Percentiles rank a stretch among this genome's conserved stretches.
Evolutionary conservation across 1,284 basidiomycete genomes (phyloP).

Genomic region (Coniferiporia weirii): DNA sequence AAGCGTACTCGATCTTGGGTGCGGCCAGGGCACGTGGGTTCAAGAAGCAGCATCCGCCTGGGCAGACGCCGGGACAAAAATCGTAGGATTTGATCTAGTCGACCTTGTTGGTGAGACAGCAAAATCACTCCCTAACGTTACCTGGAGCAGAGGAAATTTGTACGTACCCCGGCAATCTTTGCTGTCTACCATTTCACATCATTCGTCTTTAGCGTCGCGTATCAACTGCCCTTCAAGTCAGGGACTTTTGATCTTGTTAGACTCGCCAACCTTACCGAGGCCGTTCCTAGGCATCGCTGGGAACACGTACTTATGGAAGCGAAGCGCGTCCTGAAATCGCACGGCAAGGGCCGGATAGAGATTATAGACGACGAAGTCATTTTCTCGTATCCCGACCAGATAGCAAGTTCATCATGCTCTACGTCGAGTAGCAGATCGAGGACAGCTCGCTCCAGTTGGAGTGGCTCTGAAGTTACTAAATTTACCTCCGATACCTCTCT

Average conservation of each 20-base stretch:
- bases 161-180: slow-evolving; percentile 33
- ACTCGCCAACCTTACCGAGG: slow-evolving; percentile 58
- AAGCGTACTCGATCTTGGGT: slow-evolving; percentile 65
- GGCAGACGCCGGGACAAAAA: slow-evolving; percentile 40
- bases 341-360: slow-evolving; percentile 48
- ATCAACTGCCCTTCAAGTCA: slow-evolving; percentile 52
- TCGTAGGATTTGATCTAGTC: slow-evolving; percentile 63
- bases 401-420: slow-evolving; percentile 10
- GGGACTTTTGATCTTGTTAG: slow-evolving; percentile 64
- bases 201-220: slow-evolving; percentile 38
- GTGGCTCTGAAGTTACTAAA: slow-evolving; percentile 4
- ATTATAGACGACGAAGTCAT: slow-evolving; percentile 65
- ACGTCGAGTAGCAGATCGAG: slow-evolving; percentile 18
- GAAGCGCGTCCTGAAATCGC: slow-evolving; percentile 50
- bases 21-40: slow-evolving; percentile 63
- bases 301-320: slow-evolving; percentile 50
- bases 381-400: slow-evolving; percentile 44
- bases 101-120: slow-evolving; percentile 36
- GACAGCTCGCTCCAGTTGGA: slow-evolving; percentile 9
- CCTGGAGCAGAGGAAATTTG: slow-evolving; percentile 61
- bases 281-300: slow-evolving; percentile 57
- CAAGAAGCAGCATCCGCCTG: slow-evolving; percentile 54
- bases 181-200: slow-evolving; percentile 17
- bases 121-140: slow-evolving; percentile 42
- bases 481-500: slow-evolving; percentile 17